Percentiles rank a stretch among this genome's conserved stretches.
phyloP scores from a whole-genome alignment of 495 filamentous ascomycete species.

The Aspergillus panamensis region DNA sequence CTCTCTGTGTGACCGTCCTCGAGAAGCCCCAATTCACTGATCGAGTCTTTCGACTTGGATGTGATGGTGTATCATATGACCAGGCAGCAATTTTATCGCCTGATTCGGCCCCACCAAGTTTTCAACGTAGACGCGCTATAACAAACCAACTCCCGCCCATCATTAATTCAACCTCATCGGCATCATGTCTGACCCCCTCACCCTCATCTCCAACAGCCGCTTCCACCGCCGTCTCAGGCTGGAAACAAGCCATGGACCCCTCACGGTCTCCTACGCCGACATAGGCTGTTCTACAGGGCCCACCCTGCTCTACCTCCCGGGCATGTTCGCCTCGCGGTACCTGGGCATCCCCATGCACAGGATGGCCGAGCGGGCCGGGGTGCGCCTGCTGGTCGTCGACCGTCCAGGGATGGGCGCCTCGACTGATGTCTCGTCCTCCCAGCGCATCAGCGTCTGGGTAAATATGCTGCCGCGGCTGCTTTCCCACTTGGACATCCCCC shows the following conservation, averaged over 20 bases:
- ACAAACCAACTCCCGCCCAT: background rate
- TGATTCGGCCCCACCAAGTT: too few relatives aligned
- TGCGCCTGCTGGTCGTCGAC: slow-evolving; percentile 32
- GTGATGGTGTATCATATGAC: too few relatives aligned
- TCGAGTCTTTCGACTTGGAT: too few relatives aligned
- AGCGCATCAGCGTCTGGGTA: slow-evolving; percentile 40
- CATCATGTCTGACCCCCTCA: slow-evolving; percentile 3
- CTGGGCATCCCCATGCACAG: slow-evolving; percentile 25
- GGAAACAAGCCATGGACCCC: slow-evolving; percentile 21
- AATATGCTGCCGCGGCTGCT: slow-evolving; percentile 44
- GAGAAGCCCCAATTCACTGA: too few relatives aligned
- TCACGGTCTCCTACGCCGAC: slow-evolving; percentile 29
- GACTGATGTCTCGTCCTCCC: slow-evolving; percentile 35
- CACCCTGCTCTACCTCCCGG: slow-evolving; percentile 30
- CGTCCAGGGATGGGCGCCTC: slow-evolving; percentile 43
- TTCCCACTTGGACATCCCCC: slow-evolving; percentile 33
- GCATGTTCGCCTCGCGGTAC: slow-evolving; percentile 38
- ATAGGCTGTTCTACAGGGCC: slow-evolving; percentile 21
- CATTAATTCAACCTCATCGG: background rate
- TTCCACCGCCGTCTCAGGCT: slow-evolving; percentile 30
- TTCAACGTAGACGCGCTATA: too few relatives aligned
- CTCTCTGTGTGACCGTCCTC: too few relatives aligned
- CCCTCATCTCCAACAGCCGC: slow-evolving; percentile 23
- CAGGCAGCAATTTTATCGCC: background rate
- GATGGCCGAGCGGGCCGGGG: slow-evolving; percentile 29